A percentile compares a stretch with the other conserved stretches of the same genome.
These are phyloP conservation scores for Cryphonectria parasitica DNA, from an alignment of 2,329 filamentous ascomycete species.

Conservation along the genomic window DNA sequence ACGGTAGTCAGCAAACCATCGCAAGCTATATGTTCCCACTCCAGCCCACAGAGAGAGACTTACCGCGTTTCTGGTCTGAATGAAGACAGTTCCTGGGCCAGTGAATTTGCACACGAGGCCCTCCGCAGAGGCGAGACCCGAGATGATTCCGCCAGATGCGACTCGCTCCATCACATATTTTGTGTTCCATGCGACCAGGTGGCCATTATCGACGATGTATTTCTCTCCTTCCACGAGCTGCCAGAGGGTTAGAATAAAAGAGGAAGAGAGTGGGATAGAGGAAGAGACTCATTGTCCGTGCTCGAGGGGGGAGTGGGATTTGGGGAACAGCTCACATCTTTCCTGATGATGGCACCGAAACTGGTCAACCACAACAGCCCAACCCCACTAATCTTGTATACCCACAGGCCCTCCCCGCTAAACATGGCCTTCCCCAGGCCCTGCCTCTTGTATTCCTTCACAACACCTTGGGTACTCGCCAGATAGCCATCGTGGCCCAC, in stretches of 20 bases:
- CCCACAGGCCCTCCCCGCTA: constrained; percentile 87
- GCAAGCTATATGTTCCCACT: background rate
- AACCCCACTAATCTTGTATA: constrained; percentile 81
- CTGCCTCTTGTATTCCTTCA: constrained; percentile 87
- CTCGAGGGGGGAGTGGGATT: constrained; percentile 18
- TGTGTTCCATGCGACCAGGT: constrained; percentile 95
- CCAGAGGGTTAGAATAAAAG: constrained; percentile 17
- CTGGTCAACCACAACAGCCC: constrained; percentile 90
- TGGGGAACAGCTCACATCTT: constrained; percentile 69
- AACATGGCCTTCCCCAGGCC: constrained; percentile 90
- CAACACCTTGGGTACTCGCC: constrained; percentile 81
- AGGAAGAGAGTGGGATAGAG: no score
- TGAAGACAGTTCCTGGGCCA: constrained; percentile 85
- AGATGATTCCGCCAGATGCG: constrained; percentile 90
- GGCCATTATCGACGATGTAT: constrained; percentile 91
- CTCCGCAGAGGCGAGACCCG: constrained; percentile 78
- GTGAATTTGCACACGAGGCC: constrained; percentile 94
- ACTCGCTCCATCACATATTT: constrained; percentile 91
- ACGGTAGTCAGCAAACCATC: background rate
- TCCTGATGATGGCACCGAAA: constrained; percentile 92
- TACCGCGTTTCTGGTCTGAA: constrained; percentile 88
- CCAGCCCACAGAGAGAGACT: constrained; percentile 37
- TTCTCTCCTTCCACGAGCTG: constrained; percentile 71
- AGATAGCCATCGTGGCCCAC: constrained; percentile 88
- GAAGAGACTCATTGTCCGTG: constrained; percentile 8